Evolutionary conservation across 768 basidiomycete species (phyloP), one percentile per base, ranked within the genome.

Genomic region (Lactarius sanguifluus): DNA sequence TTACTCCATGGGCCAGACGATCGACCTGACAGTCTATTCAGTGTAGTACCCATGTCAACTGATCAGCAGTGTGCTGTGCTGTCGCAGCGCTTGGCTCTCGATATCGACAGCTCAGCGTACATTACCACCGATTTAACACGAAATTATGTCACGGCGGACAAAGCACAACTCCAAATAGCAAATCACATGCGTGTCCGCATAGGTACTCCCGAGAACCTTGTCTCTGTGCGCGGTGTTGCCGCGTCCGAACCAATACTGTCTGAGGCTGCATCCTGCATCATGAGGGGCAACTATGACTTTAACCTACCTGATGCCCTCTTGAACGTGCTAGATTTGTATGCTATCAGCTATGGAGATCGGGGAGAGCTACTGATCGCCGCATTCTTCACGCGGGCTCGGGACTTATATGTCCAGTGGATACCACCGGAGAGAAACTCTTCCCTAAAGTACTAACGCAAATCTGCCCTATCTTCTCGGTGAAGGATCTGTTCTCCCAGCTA

Each of bases 221-320:
- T 13, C 3, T 6, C 25, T 25, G 40, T 59, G 40, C 34, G 16
- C 18, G 25, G 38, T 30, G 20, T 41, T 10, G 43, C 38, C 3
- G 40, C 59, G 7, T 60, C 59, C 3, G 59, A 60, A 32, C 59
- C 59, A 7, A 60, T 60, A 30, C 59, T 60, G 6, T 60, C 59
- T 10, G 59, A 60, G 30, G 59, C 59, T 1, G 59, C 41, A 6
- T 60, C 43, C 16, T 18, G 5, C 41, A 60, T 60, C 7, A 60
- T 60, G 59, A 20, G 43, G 28, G 16, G 10, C 0, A 2, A 16
- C 16, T 8, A 7, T 20, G 0, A n/a, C 55, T 57, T 57, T 9
- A 3, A 32, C 34, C 8, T 57, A 57, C 18, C 30, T 18, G 18
- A 57, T 57, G 55, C 34, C 8, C 55, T 57, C 34, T 5, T 30